Base-by-base conservation (phyloP, 495 filamentous ascomycete species). In the Trichoderma reesei region DNA sequence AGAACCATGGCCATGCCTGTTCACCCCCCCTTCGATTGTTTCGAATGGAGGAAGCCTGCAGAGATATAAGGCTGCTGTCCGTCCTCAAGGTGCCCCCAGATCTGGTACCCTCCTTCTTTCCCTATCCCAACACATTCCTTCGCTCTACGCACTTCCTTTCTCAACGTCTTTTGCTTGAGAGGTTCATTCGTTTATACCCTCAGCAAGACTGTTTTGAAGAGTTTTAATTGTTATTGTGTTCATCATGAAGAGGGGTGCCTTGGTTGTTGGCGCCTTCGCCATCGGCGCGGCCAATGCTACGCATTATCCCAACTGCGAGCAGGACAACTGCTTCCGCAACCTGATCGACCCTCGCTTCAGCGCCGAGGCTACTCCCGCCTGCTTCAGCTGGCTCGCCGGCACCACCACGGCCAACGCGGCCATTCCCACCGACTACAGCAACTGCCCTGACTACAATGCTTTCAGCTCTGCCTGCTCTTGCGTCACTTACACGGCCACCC, bases 381-480 rank as follows among this genome's bases (percentile, higher is more conserved):
- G 72, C 60, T 37, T 64, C 2, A 51, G 39, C 5, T 71, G 65
- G 39, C 65, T 72, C n/a, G 60, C 69, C 51, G 65, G 64, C 14
- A 67, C 71, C 48, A 69, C 68, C 11, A 71, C 66, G 26, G 68
- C 63, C 18, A 59, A 67, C 36, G 60, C 68, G 46, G 68, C 67
- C 10, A 70, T 73, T 34, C 70, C 70, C 41, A 69, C 70, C 41
- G 64, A 68, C 41, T 72, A 66, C 60, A 38, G 41, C 65, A 71
- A 72, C 70, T 74, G 70, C 62, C 62, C 48, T 14, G 41, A 67
- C 63, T 39, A 67, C 41, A 34, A 3, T 5, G 63, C 51, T 26
- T 68, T 69, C 62, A 66, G 59, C 56, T 72, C 69, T n/a, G 72
- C 69, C 33, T 74, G 70, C 68, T 71, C 70, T 31, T 74, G 72